phyloP scores from a whole-genome alignment of 2,329 filamentous ascomycete genomes.

The Verticillium klebahnii region DNA sequence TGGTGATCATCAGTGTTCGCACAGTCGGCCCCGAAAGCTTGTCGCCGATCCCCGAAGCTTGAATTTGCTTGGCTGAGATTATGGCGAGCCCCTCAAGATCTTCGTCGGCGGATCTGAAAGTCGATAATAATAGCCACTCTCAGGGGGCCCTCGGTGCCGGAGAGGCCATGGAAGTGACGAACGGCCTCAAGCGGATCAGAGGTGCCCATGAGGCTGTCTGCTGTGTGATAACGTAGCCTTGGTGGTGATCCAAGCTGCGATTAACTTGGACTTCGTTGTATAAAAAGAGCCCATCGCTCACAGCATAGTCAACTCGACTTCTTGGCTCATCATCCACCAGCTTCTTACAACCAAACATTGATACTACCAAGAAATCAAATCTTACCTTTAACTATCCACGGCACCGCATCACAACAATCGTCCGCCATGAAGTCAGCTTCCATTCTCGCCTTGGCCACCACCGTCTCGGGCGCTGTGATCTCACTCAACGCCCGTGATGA shows the following conservation, averaged over 20 bases:
- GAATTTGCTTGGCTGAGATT: background rate
- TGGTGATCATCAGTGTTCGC: background rate
- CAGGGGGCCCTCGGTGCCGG: background rate
- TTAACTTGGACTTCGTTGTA: background rate
- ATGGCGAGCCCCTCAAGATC: background rate
- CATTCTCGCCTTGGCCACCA: background rate
- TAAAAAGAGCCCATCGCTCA: background rate
- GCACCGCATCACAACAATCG: background rate
- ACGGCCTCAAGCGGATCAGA: background rate
- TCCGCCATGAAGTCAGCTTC: background rate
- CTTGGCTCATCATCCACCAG: background rate
- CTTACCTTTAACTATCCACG: too few relatives aligned
- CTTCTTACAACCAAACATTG: too few relatives aligned
- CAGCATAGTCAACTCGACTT: background rate
- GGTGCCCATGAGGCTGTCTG: too few relatives aligned
- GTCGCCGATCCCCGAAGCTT: background rate
- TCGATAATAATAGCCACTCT: background rate
- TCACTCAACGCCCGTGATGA: background rate
- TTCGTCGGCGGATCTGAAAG: background rate
- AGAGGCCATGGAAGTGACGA: background rate
- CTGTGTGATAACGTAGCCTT: background rate
- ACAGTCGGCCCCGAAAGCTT: background rate
- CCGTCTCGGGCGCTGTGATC: background rate
- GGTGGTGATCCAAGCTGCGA: background rate
- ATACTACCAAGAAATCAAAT: too few relatives aligned